Percentiles rank a stretch among this genome's conserved stretches.
These are phyloP conservation scores for Trifolium dubium DNA, from an alignment of 306 rosid species.

Conservation along the genomic window DNA sequence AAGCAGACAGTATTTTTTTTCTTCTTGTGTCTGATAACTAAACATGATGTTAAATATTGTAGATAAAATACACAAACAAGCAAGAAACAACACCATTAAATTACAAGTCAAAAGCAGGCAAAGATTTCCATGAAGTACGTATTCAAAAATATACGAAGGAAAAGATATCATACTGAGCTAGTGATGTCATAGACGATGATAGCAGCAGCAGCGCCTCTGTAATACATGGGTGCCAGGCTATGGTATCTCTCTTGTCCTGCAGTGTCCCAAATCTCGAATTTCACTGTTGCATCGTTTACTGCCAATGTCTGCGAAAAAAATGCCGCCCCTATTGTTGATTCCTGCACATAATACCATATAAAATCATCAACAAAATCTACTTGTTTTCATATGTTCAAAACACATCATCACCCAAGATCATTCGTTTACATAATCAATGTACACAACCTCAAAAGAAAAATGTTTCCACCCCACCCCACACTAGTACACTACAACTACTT, in stretches of 20 bases:
- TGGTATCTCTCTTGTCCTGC: conserved; percentile 74
- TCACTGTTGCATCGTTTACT: conserved; percentile 61
- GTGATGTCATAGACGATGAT: conserved; percentile 72
- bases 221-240: conserved; percentile 74
- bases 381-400: too few relatives aligned
- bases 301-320: conserved; percentile 72
- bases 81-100: conserved; percentile 22
- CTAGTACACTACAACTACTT: conserved; percentile 13
- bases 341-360: conserved; percentile 48
- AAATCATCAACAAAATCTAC: conserved; percentile 30
- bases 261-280: conserved; percentile 72
- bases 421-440: not conserved
- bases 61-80: not conserved
- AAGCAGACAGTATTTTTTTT: not conserved
- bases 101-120: conserved; percentile 13
- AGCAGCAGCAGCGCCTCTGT: conserved; percentile 75
- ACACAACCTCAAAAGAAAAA: conserved; percentile 7
- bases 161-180: conserved; percentile 49
- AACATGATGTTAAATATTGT: conserved; percentile 12
- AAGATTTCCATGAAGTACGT: conserved; percentile 7
- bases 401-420: not conserved
- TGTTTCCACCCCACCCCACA: not conserved
- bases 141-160: conserved; percentile 26
- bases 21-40: not conserved
- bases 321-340: conserved; percentile 71